Evolutionary conservation across 306 rosid genomes (phyloP).

Genomic region (Quercus variabilis): DNA sequence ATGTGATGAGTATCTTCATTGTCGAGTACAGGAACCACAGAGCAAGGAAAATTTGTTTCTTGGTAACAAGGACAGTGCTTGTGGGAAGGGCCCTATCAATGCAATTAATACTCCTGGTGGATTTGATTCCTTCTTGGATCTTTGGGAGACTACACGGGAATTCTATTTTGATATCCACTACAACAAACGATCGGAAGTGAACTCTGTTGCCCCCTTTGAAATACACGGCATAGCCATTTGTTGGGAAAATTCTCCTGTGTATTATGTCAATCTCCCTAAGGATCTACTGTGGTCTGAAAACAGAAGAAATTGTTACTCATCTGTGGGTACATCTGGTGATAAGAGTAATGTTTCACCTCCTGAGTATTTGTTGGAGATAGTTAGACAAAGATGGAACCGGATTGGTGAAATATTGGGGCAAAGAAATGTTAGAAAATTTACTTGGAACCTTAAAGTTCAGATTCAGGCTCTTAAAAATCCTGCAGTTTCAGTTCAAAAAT

Average conservation of each 20-base stretch:
- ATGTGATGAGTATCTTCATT: constrained; percentile 22
- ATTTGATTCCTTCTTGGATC: constrained; percentile 79
- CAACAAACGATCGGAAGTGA: constrained; percentile 61
- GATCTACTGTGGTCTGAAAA: constrained; percentile 63
- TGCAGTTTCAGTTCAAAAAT: constrained; percentile 68
- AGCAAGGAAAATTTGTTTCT: constrained; percentile 26
- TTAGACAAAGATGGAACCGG: constrained; percentile 65
- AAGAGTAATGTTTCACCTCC: constrained; percentile 39
- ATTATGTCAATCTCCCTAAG: constrained; percentile 77
- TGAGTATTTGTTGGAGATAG: constrained; percentile 45
- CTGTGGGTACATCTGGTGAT: constrained; percentile 38
- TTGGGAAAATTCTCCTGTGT: constrained; percentile 88
- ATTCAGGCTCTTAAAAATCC: constrained; percentile 79
- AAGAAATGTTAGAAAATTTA: constrained; percentile 54
- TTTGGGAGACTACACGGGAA: constrained; percentile 65
- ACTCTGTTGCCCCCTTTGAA: constrained; percentile 68
- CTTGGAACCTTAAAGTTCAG: constrained; percentile 92
- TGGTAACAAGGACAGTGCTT: constrained; percentile 28
- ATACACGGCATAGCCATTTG: constrained; percentile 85
- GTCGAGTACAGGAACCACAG: constrained; percentile 30
- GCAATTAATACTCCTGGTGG: constrained; percentile 69
- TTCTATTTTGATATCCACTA: constrained; percentile 85
- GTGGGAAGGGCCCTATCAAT: constrained; percentile 69
- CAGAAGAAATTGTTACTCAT: constrained; percentile 31
- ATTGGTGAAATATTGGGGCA: constrained; percentile 65